Evolutionary conservation across 2,329 filamentous ascomycete species (phyloP).

Genomic region (Neocatenulostroma microsporum): DNA sequence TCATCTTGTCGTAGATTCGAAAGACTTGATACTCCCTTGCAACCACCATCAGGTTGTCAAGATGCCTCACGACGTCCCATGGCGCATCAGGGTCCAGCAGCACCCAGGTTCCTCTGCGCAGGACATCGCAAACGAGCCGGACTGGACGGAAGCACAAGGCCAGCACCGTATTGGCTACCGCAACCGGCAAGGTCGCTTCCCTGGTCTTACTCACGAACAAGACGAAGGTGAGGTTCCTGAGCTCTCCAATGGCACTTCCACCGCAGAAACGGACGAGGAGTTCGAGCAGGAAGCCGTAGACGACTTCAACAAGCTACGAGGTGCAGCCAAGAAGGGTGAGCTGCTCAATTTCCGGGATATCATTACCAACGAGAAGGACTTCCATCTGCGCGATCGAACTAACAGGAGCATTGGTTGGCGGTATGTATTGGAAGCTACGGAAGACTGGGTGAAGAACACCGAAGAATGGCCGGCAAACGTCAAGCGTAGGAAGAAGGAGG

Average conservation of each 20-base stretch:
- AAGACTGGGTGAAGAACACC: constrained; percentile 43
- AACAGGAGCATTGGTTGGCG: constrained; percentile 43
- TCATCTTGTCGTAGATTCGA: too few relatives aligned
- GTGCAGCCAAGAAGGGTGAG: constrained; percentile 21
- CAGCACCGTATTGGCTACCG: constrained; percentile 35
- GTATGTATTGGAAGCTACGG: constrained; percentile 43
- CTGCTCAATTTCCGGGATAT: constrained; percentile 36
- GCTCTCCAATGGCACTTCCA: neutral
- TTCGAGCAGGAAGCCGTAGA: constrained; percentile 24
- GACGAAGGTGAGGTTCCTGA: constrained; percentile 9
- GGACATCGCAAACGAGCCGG: constrained; percentile 38
- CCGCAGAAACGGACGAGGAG: constrained; percentile 7
- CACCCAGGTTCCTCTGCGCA: constrained; percentile 35
- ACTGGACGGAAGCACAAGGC: constrained; percentile 33
- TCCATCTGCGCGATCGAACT: constrained; percentile 38
- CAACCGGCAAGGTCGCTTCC: constrained; percentile 30
- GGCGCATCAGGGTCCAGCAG: constrained; percentile 22
- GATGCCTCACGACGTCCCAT: constrained; percentile 26
- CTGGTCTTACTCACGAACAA: constrained; percentile 32
- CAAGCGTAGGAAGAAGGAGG: constrained; percentile 30
- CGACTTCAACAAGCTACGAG: constrained; percentile 13
- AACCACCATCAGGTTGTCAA: too few relatives aligned
- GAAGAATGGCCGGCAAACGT: constrained; percentile 45
- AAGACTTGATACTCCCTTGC: too few relatives aligned
- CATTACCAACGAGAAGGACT: constrained; percentile 29